A percentile compares a stretch with the other conserved stretches of the same genome.
Conservation (phyloP, 208 protist genomes). For the Herpetomonas muscarum region DNA sequence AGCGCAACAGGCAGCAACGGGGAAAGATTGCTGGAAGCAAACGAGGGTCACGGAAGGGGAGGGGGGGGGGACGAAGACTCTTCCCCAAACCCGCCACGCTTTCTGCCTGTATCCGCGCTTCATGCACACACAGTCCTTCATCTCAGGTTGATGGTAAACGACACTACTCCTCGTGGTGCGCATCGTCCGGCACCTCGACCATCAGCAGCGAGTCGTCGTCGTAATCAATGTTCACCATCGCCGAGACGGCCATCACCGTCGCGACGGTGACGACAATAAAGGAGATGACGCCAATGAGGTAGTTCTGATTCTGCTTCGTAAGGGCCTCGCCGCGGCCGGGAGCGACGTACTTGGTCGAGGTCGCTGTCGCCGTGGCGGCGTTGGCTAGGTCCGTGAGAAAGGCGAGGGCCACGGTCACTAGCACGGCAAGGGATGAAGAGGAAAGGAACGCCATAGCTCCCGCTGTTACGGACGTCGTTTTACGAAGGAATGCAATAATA, state of each 20-base stretch:
- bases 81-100: too few species aligned
- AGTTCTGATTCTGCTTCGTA: slow-evolving; percentile 44
- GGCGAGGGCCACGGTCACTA: too few species aligned
- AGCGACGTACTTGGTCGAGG: slow-evolving; percentile 35
- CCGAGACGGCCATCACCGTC: slow-evolving; percentile 46
- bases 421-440: background rate
- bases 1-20: background rate
- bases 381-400: too few species aligned
- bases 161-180: slow-evolving; percentile 37
- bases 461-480: too few species aligned
- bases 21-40: too few species aligned
- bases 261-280: slow-evolving; percentile 53
- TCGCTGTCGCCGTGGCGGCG: background rate
- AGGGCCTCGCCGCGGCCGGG: slow-evolving; percentile 31
- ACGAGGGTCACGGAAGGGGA: too few species aligned
- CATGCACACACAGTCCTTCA: too few species aligned
- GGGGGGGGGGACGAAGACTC: too few species aligned
- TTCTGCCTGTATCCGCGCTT: too few species aligned
- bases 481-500: too few species aligned
- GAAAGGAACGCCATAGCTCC: slow-evolving; percentile 1
- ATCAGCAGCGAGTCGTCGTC: slow-evolving; percentile 83
- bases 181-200: slow-evolving; percentile 79
- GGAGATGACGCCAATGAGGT: slow-evolving; percentile 76
- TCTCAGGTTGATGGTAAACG: too few species aligned
- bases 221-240: slow-evolving; percentile 78